Base-by-base conservation (phyloP, 768 basidiomycete genomes). In the Lepiota brunneoincarnata region DNA sequence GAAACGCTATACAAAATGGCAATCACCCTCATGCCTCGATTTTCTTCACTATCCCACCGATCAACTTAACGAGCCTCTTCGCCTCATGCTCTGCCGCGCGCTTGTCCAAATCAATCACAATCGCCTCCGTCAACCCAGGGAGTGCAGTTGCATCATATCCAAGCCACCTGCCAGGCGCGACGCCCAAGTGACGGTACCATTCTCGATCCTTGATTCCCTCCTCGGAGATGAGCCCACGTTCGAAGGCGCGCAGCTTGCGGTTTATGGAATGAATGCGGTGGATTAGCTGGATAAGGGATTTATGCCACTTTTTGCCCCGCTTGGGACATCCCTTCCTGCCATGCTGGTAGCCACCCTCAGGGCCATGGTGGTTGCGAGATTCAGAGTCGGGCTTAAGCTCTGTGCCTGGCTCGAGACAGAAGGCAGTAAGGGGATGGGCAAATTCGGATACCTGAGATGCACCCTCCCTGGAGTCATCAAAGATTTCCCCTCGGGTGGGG, bases 101-200 rank as follows among this genome's bases (percentile, higher is more conserved):
- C 17, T 69, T 67, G 62, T 90, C 84, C 61, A 80, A 72, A 44
- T 93, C 88, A 38, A 84, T 77, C 12, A 81, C 75, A 58, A 95
- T 78, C 0, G 91, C 80, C 67, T 95, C 93, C 0, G 84, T 87
- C 39, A 94, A 69, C 18, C 77, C 90, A 6, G 91, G 93, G 55
- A 95, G 75, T 0, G 91, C 91, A 0, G 91, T 93, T 0, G 91
- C 89, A n/a, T 91, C 91, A 63, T 92, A 91, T 7, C 89, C 88
- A 87, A 61, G 78, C 80, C 84, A 84, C 64, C 88, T 82, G 36
- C 89, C 91, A 21, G 91, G 91, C 2, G 90, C 89, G 40, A 90
- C 87, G 36, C 78, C 90, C 9, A 90, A 74, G 67, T 91, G 85
- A 59, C 72, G 81, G 65, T 86, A 93, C 91, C 91, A 93, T 63